Evolutionary conservation across 2,329 filamentous ascomycete genomes (phyloP).

Genomic region (Zarea fungicola): DNA sequence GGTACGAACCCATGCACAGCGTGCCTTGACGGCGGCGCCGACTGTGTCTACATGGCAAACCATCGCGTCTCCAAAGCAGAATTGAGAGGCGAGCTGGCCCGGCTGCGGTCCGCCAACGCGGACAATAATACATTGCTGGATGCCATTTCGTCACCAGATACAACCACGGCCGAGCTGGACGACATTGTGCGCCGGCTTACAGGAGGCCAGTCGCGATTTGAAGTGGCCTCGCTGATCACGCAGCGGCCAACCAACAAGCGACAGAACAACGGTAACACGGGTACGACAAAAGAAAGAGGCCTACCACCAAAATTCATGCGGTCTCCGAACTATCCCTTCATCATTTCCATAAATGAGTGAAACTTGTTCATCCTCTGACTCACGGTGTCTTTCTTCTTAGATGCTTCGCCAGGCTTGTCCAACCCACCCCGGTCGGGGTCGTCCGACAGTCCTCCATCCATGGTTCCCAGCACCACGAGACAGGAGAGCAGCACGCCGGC

Average conservation of each 20-base stretch:
- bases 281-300: neutral
- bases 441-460: no score
- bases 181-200: neutral
- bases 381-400: no score
- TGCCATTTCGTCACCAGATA: neutral
- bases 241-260: neutral
- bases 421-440: no score
- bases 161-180: neutral
- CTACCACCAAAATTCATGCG: neutral
- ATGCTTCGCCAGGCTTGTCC: no score
- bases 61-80: constrained; percentile 6
- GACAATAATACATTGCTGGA: neutral
- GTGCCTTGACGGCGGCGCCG: neutral
- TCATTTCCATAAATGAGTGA: neutral
- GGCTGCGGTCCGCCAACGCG: neutral
- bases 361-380: neutral
- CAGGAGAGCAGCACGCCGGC: no score
- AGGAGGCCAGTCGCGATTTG: constrained; percentile 1
- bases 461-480: neutral
- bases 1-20: constrained; percentile 2
- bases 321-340: no score
- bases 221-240: neutral
- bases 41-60: constrained; percentile 1
- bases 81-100: neutral
- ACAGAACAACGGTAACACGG: neutral